These are phyloP conservation scores for Galerina marginata DNA, from an alignment of 768 basidiomycete genomes.

Conservation along the genomic window DNA sequence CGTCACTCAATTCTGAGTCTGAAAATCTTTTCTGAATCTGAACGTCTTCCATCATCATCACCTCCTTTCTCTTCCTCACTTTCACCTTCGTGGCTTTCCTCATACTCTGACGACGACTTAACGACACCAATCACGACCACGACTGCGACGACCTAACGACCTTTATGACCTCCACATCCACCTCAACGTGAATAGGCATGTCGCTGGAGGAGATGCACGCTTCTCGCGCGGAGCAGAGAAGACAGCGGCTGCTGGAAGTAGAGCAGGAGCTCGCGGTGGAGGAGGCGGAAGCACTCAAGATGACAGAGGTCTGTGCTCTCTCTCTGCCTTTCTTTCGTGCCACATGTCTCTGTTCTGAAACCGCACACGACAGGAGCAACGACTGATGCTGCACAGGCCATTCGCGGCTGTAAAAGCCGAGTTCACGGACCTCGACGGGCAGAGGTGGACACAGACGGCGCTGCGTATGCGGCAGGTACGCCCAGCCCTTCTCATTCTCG, in stretches of 20 bases:
- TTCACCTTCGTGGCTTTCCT: no score
- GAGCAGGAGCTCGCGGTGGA: conserved; percentile 59
- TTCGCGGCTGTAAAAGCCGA: conserved; percentile 65
- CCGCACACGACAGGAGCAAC: conserved; percentile 41
- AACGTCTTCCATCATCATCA: no score
- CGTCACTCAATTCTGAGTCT: no score
- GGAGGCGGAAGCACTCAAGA: conserved; percentile 59
- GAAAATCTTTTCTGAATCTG: no score
- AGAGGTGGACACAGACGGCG: conserved; percentile 51
- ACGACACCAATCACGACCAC: no score
- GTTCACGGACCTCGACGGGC: conserved; percentile 65
- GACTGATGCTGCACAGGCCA: conserved; percentile 41
- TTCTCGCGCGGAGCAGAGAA: conserved; percentile 52
- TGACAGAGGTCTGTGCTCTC: conserved; percentile 54
- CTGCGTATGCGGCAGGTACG: conserved; percentile 35
- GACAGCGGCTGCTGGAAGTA: conserved; percentile 49
- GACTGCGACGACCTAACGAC: no score
- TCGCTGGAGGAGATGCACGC: conserved; percentile 18
- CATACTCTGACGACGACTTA: no score
- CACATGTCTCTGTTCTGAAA: not conserved
- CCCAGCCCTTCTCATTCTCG: not conserved
- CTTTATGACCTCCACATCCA: no score
- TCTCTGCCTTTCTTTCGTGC: not conserved
- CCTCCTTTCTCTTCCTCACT: no score
- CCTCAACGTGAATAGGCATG: not conserved